A percentile compares a stretch with the other conserved stretches of the same genome.
phyloP scores from a whole-genome alignment of 306 rosid genomes.

The Sesbania bispinosa region DNA sequence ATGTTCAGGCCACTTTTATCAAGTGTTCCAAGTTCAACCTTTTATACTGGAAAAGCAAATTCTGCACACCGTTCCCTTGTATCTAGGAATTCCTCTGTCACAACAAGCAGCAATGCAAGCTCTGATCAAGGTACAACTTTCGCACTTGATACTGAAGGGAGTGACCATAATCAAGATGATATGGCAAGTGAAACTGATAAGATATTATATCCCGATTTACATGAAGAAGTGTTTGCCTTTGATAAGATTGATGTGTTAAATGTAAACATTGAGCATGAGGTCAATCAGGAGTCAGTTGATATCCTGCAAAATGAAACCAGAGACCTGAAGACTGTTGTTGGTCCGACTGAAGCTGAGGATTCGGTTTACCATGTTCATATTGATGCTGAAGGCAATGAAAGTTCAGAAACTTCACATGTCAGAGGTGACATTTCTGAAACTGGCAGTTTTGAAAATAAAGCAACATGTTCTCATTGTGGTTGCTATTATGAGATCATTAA shows the following conservation, averaged over 20 bases:
- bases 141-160: constrained; percentile 57
- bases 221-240: constrained; percentile 67
- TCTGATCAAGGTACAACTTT: constrained; percentile 56
- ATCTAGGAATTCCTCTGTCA: constrained; percentile 73
- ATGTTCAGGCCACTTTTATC: constrained; percentile 93
- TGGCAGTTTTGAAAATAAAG: constrained; percentile 35
- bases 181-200: constrained; percentile 52
- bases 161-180: constrained; percentile 66
- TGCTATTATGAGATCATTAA: constrained; percentile 33
- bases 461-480: constrained; percentile 59
- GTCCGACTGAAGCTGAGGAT: constrained; percentile 33
- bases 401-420: constrained; percentile 39
- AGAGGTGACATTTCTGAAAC: constrained; percentile 40
- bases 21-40: constrained; percentile 80
- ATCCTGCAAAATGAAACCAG: constrained; percentile 27
- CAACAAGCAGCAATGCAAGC: constrained; percentile 76
- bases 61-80: constrained; percentile 61
- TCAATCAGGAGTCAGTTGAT: constrained; percentile 30
- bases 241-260: constrained; percentile 64
- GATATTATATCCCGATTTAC: constrained; percentile 47
- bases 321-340: constrained; percentile 31
- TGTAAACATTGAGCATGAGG: constrained; percentile 35
- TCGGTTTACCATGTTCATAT: constrained; percentile 22
- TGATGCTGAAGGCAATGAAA: constrained; percentile 34
- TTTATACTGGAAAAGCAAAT: constrained; percentile 64